Evolutionary conservation across 2,329 filamentous ascomycete genomes (phyloP), one percentile per base, ranked within the genome.

Genomic region (Diaporthe humulicola): DNA sequence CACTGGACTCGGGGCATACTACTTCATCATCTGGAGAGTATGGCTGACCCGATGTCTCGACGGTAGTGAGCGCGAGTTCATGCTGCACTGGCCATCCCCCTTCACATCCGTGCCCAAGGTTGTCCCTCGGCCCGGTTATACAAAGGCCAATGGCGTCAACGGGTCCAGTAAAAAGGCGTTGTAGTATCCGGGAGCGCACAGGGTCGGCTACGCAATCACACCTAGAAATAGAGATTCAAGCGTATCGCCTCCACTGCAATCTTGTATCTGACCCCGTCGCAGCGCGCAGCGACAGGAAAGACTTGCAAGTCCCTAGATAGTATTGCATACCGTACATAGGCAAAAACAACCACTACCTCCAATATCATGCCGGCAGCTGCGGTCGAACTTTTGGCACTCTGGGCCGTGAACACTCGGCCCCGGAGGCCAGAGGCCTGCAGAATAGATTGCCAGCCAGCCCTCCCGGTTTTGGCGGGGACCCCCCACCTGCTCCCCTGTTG

Each of bases 1-100:
- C 88, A 97, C 95, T 0, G 94, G 94, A 17, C 86, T 93, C 48
- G 95, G 95, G 81, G 94, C 94, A 22, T 97, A 97, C 83, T 93
- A 93, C 81, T 95, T 96, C 81, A 95, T 97, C 78, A 87, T 91
- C 19, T 97, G 95, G 94, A 93, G 94, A 4, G 91, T 96, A 36
- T 96, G 94, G 93, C 87, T 97, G 25, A 90, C 94, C 54, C 92
- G 93, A 76, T 95, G 94, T 79, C 85, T 97, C 67, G 94, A 95
- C 76, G 90, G 91, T 4, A 88, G 88, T 60, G 93, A 95, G 79
- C 90, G 93, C 56, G 90, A 95, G 80, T 97, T 92, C 80, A 87
- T 89, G 78, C 85, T 97, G 73, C 80, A 89, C 70, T 97, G 95
- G 94, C 90, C 92, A 2, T 90, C 88, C 33, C 77, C 90, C 19